phyloP scores from a whole-genome alignment of 768 basidiomycete genomes.

The Chalciporus pseudorubinellus region DNA sequence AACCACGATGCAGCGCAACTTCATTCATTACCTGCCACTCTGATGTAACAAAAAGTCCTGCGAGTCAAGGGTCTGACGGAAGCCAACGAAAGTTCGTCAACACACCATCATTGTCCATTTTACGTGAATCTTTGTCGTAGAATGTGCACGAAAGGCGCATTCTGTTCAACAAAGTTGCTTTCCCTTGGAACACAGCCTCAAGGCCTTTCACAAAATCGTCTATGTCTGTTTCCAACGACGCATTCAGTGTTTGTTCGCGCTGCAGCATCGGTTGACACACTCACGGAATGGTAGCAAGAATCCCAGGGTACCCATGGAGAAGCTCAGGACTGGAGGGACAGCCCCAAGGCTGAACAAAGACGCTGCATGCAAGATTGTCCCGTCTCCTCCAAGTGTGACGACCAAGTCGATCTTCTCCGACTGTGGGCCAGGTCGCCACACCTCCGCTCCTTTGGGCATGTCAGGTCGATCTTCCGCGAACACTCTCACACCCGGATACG shows the following conservation, averaged over 20 bases:
- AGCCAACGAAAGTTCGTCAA: neutral
- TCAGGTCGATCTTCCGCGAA: conserved; percentile 67
- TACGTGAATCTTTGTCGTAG: conserved; percentile 56
- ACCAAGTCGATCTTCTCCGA: conserved; percentile 78
- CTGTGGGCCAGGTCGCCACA: conserved; percentile 56
- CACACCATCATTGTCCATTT: conserved; percentile 63
- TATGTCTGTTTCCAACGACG: conserved; percentile 58
- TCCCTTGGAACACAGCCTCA: conserved; percentile 74
- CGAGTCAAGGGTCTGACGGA: neutral
- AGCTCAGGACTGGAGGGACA: conserved; percentile 78
- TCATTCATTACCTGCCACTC: conserved; percentile 99
- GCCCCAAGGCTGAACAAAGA: conserved; percentile 88
- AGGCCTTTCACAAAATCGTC: conserved; percentile 82
- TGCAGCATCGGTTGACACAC: conserved; percentile 27
- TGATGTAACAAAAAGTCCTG: conserved; percentile 21
- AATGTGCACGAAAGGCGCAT: conserved; percentile 89
- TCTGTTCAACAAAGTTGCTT: conserved; percentile 78
- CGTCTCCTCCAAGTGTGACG: conserved; percentile 91
- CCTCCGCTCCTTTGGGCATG: conserved; percentile 59
- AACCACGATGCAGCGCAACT: conserved; percentile 87
- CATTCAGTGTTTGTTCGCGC: neutral
- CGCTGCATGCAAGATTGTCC: conserved; percentile 91
- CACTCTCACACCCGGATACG: conserved; percentile 59
- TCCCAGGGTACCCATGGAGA: conserved; percentile 79
- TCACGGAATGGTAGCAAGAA: conserved; percentile 92